phyloP scores from a whole-genome alignment of 371 early-diverging fungal species.

The Zychaea mexicana region DNA sequence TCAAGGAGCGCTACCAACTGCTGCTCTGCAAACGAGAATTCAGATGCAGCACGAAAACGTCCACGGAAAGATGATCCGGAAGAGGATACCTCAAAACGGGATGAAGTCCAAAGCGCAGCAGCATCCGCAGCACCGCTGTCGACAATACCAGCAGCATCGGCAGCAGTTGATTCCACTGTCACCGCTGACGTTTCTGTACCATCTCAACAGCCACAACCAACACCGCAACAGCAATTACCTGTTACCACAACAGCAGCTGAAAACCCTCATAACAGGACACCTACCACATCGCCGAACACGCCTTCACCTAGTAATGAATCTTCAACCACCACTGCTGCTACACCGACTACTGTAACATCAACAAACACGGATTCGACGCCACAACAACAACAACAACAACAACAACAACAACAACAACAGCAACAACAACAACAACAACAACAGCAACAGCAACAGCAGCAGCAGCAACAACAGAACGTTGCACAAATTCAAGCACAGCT shows the following conservation, averaged over 20 bases:
- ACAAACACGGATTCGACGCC: background rate
- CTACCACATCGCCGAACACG: background rate
- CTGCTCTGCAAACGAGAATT: background rate
- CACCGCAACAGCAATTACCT: background rate
- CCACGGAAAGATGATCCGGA: background rate
- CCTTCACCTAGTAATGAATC: background rate
- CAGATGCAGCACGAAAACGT: constrained; percentile 7
- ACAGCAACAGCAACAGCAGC: background rate
- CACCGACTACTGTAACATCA: background rate
- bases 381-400: background rate
- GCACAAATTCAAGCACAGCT: constrained; percentile 35
- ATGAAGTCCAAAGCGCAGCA: background rate
- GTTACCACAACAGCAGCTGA: background rate
- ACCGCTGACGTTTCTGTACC: background rate
- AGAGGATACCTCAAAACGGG: background rate
- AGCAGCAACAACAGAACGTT: background rate
- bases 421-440: background rate
- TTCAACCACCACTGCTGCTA: background rate
- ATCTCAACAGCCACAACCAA: background rate
- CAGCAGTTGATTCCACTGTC: background rate
- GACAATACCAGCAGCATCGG: background rate
- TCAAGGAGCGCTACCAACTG: background rate
- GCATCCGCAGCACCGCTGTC: no score
- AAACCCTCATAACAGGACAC: constrained; percentile 1
- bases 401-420: background rate